Percentiles rank a stretch among this genome's conserved stretches.
Conservation (phyloP, 1,139 yeast species). For the Diutina sp. region DNA sequence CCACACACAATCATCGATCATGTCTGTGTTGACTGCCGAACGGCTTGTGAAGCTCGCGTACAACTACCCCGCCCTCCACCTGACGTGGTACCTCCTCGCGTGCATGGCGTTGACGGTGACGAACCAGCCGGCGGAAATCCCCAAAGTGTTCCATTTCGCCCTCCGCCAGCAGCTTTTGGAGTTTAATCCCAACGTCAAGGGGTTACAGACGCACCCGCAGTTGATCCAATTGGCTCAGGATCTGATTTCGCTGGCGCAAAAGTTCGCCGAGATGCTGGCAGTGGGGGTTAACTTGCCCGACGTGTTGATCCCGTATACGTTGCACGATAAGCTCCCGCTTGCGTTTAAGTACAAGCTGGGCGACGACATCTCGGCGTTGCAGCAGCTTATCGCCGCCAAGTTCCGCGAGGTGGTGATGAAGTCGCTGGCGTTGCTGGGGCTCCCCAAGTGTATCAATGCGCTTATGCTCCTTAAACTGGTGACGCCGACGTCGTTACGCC, state of each 20-base stretch:
- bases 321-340: constrained; percentile 27
- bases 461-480: constrained; percentile 49
- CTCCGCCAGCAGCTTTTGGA: constrained; percentile 37
- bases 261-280: constrained; percentile 26
- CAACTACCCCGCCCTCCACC: constrained; percentile 30
- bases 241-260: constrained; percentile 25
- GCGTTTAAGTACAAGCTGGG: constrained; percentile 18
- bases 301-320: constrained; percentile 26
- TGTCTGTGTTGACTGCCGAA: constrained; percentile 31
- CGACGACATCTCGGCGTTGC: constrained; percentile 25
- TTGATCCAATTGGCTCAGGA: constrained; percentile 25
- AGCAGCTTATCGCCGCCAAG: constrained; percentile 36
- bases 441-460: constrained; percentile 78
- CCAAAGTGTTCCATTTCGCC: constrained; percentile 64
- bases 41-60: constrained; percentile 48
- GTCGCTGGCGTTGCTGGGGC: constrained; percentile 65
- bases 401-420: constrained; percentile 70
- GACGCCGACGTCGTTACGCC: constrained; percentile 42
- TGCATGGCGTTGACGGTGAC: constrained; percentile 76
- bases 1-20: too few relatives aligned
- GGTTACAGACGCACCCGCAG: constrained; percentile 18
- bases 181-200: constrained; percentile 11
- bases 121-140: constrained; percentile 72
- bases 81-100: constrained; percentile 65
- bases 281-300: constrained; percentile 35